These are phyloP conservation scores for Melampsora abietis-canadensis DNA, from an alignment of 1,284 basidiomycete species.

Conservation along the genomic window DNA sequence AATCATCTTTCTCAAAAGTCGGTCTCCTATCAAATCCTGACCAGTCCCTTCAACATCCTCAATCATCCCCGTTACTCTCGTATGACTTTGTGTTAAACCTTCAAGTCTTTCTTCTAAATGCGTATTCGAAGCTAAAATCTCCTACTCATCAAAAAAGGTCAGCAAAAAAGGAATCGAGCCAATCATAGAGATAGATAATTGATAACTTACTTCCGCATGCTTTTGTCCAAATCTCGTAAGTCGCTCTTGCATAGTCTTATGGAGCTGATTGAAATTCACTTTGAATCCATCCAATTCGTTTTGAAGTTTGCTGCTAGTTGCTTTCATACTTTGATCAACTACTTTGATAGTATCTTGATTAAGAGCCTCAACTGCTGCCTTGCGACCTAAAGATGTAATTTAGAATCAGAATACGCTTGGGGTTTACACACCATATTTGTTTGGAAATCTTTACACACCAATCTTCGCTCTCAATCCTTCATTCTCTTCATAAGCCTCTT, in stretches of 20 bases:
- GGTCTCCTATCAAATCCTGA: background rate
- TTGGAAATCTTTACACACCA: background rate
- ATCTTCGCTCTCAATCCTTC: conserved; percentile 43
- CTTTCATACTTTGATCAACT: conserved; percentile 26
- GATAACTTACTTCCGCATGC: conserved; percentile 19
- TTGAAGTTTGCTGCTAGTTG: conserved; percentile 15
- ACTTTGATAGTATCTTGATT: conserved; percentile 35
- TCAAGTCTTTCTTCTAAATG: background rate
- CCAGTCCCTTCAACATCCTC: background rate
- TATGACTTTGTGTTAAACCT: background rate
- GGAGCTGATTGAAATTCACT: conserved; percentile 22
- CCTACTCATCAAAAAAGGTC: background rate
- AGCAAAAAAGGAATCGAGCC: background rate
- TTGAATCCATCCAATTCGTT: conserved; percentile 28
- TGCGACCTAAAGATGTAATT: conserved; percentile 10
- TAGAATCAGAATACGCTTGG: background rate
- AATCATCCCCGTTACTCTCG: background rate
- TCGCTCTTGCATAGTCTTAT: conserved; percentile 18
- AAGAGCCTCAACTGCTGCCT: conserved; percentile 35
- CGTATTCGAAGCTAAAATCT: background rate
- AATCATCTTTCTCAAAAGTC: conserved; percentile 1
- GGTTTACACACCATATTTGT: background rate
- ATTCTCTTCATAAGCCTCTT: conserved; percentile 39
- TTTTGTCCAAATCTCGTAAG: conserved; percentile 16
- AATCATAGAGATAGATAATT: background rate